These are phyloP conservation scores for Testicularia cyperi DNA, from an alignment of 1,284 basidiomycete species.

Conservation along the genomic window DNA sequence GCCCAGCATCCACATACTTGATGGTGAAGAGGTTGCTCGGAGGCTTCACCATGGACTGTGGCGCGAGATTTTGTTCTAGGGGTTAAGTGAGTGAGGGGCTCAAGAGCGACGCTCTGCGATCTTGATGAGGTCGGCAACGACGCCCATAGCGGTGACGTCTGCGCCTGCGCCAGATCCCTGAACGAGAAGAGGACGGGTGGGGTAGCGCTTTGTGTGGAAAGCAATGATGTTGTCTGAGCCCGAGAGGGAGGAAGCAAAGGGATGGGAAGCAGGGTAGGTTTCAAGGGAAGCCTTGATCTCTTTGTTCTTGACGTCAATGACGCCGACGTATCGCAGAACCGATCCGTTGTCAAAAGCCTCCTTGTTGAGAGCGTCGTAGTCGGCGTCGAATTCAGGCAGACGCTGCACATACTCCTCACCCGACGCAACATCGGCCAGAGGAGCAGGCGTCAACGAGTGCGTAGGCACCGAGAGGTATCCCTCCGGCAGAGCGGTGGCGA, in stretches of 20 bases:
- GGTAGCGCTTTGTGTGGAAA: constrained; percentile 85
- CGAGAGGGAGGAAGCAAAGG: constrained; percentile 90
- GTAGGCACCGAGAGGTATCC: constrained; percentile 81
- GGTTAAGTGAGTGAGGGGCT: neutral
- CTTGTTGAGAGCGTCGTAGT: constrained; percentile 74
- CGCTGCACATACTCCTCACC: constrained; percentile 72
- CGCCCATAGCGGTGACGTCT: constrained; percentile 97
- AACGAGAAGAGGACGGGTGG: constrained; percentile 72
- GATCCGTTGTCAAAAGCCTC: constrained; percentile 76
- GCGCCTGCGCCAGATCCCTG: constrained; percentile 95
- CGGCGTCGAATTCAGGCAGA: constrained; percentile 79
- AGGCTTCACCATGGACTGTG: too few species aligned
- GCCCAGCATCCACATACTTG: too few species aligned
- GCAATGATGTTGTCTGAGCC: constrained; percentile 98
- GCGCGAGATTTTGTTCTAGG: too few species aligned
- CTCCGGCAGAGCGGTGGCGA: constrained; percentile 63
- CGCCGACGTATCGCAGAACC: constrained; percentile 90
- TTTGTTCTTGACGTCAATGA: constrained; percentile 77
- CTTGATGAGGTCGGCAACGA: constrained; percentile 71
- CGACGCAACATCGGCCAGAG: constrained; percentile 67
- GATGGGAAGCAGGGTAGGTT: constrained; percentile 81
- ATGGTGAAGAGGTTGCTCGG: too few species aligned
- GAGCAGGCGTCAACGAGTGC: constrained; percentile 78
- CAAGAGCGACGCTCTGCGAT: constrained; percentile 59
- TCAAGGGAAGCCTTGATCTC: constrained; percentile 83